phyloP scores from a whole-genome alignment of 1,139 yeast species.

The Debaryomyces fabryi region DNA sequence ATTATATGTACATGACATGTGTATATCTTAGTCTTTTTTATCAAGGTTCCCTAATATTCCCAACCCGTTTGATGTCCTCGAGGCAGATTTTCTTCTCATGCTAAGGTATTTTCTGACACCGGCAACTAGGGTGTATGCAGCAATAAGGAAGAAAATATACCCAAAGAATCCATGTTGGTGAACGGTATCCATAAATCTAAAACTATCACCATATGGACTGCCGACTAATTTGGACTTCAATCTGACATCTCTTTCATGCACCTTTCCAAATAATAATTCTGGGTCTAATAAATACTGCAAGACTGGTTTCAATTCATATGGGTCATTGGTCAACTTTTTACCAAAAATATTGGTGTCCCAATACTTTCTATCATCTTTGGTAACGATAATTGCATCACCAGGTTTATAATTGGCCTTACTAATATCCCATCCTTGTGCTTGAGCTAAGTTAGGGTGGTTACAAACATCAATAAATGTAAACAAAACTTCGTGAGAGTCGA shows the following conservation, averaged over 20 bases:
- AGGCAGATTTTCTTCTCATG: constrained; percentile 8
- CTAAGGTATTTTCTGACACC: constrained; percentile 10
- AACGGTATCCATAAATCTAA: constrained; percentile 46
- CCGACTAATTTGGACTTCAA: constrained; percentile 35
- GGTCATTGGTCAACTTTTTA: constrained; percentile 30
- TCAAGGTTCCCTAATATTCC: constrained; percentile 26
- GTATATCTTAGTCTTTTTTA: constrained; percentile 23
- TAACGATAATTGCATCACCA: constrained; percentile 47
- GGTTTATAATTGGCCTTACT: constrained; percentile 33
- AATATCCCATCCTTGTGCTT: constrained; percentile 45
- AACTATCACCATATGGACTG: constrained; percentile 44
- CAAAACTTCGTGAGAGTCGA: constrained; percentile 45
- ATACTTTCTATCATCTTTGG: constrained; percentile 33
- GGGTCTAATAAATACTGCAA: constrained; percentile 39
- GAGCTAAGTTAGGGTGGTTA: constrained; percentile 33
- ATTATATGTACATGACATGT: background rate
- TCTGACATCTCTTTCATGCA: constrained; percentile 10
- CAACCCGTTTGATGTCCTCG: constrained; percentile 6
- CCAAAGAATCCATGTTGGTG: constrained; percentile 51
- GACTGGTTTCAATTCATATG: constrained; percentile 28
- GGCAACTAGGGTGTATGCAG: background rate
- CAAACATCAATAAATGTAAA: constrained; percentile 58
- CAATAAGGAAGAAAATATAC: constrained; percentile 31
- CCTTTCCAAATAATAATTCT: constrained; percentile 16
- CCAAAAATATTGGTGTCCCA: constrained; percentile 41